Base-by-base conservation (phyloP, 768 basidiomycete species). In the Trametes maxima region DNA sequence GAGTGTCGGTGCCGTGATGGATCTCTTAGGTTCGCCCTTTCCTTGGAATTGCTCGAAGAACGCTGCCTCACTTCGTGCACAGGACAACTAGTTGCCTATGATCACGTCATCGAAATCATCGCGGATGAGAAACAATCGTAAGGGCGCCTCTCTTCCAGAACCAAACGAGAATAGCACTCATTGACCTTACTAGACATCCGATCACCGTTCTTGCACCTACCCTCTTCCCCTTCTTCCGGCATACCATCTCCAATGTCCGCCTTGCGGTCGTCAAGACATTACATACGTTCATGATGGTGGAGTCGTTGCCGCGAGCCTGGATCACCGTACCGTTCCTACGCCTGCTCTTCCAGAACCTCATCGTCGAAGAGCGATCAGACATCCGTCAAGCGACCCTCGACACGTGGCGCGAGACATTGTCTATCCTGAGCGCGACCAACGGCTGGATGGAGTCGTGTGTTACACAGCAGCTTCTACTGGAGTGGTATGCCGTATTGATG, bases 1-100 rank as follows among this genome's bases (percentile, higher is more conserved):
- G 53, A 98, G 95, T 60, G 94, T 97, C 40, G 95, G 95, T 42
- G 89, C 92, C 11, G 94, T 98, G 24, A 98, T 99, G 97, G 95
- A 97, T 71, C 79, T 99, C 1, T 78, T 99, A n/a, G 92, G 95
- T 94, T 65, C 60, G 77, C 67, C 25, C 43, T 49, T 48, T 10
- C 25, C 57, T 14, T 19, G 24, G n/a, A 8, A 16, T 39, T 53
- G 46, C 43, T n/a, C 16, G 19, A 24, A 21, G 12, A 35, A 48
- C 21, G 7, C 10, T 4, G 13, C 37, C 48, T 50, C 43, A 60
- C 16, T 44, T 17, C 47, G 22, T 40, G 6, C 19, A 40, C 65
- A 95, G 94, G 93, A 21, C 90, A 90, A 70, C 80, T 97, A 22
- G 91, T 96, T 5, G 82, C 86, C 3, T 92, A 88, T 67, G 81